phyloP scores from a whole-genome alignment of 106 monocot species.

The Dioscorea dumetorum region DNA sequence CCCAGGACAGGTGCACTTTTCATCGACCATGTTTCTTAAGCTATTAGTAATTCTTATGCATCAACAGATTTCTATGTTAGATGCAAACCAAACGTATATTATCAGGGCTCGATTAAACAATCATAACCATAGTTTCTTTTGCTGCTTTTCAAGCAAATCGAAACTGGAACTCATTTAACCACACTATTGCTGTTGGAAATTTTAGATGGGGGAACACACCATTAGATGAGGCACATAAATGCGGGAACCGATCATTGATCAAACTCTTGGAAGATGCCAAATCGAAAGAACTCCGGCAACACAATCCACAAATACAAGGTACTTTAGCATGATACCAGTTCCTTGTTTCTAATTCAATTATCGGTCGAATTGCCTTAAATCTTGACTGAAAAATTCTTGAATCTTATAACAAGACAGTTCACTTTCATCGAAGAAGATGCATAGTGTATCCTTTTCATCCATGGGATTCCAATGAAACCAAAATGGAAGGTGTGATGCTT shows the following conservation, averaged over 20 bases:
- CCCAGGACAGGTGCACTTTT: constrained; percentile 53
- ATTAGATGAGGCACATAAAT: constrained; percentile 49
- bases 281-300: constrained; percentile 11
- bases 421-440: constrained; percentile 44
- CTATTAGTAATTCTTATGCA: background rate
- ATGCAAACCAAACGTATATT: background rate
- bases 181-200: background rate
- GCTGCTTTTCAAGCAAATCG: background rate
- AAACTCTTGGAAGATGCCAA: constrained; percentile 43
- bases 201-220: constrained; percentile 73
- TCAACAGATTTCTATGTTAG: background rate
- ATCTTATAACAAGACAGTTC: constrained; percentile 21
- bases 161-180: no score
- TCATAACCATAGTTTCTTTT: background rate
- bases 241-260: constrained; percentile 41
- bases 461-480: constrained; percentile 44
- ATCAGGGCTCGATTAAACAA: background rate
- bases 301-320: background rate
- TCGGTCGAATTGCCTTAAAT: background rate
- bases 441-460: constrained; percentile 84
- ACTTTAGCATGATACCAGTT: background rate
- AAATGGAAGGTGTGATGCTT: constrained; percentile 66
- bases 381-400: background rate
- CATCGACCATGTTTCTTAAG: background rate
- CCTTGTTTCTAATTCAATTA: background rate